Conservation (phyloP, 352 stramenopile species). For the Salisapilia sapeloensis region DNA sequence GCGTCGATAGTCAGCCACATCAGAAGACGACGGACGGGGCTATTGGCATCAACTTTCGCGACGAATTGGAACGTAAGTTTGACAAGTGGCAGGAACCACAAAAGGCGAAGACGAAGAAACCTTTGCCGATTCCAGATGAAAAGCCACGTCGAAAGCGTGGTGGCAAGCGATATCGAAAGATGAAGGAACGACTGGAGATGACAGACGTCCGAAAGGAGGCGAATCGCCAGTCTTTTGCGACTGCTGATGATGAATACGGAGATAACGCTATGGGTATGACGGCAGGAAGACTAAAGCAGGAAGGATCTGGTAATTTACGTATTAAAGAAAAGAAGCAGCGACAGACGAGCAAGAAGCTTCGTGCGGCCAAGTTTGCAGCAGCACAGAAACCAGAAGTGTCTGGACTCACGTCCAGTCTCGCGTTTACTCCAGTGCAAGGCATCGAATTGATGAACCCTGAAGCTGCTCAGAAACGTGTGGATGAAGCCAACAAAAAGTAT, state of each 20-base stretch:
- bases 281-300: constrained; percentile 79
- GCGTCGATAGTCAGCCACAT: constrained; percentile 85
- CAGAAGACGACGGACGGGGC: constrained; percentile 36
- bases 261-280: constrained; percentile 98
- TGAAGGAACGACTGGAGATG: constrained; percentile 96
- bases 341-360: constrained; percentile 86
- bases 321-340: constrained; percentile 83
- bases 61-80: constrained; percentile 90
- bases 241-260: constrained; percentile 90
- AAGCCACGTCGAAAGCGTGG: constrained; percentile 90
- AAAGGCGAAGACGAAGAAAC: constrained; percentile 94
- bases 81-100: constrained; percentile 95
- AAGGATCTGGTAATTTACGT: constrained; percentile 79
- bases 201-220: constrained; percentile 95
- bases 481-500: constrained; percentile 95
- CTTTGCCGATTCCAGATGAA: constrained; percentile 90
- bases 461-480: constrained; percentile 81
- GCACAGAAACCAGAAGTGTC: constrained; percentile 39
- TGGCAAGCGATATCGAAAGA: constrained; percentile 88
- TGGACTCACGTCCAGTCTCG: constrained; percentile 91
- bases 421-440: constrained; percentile 93
- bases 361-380: constrained; percentile 69
- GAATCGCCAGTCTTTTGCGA: constrained; percentile 91
- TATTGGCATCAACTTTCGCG: constrained; percentile 73
- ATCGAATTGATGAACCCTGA: constrained; percentile 97